Conservation (phyloP, 768 basidiomycete genomes). For the Russula brevipes region DNA sequence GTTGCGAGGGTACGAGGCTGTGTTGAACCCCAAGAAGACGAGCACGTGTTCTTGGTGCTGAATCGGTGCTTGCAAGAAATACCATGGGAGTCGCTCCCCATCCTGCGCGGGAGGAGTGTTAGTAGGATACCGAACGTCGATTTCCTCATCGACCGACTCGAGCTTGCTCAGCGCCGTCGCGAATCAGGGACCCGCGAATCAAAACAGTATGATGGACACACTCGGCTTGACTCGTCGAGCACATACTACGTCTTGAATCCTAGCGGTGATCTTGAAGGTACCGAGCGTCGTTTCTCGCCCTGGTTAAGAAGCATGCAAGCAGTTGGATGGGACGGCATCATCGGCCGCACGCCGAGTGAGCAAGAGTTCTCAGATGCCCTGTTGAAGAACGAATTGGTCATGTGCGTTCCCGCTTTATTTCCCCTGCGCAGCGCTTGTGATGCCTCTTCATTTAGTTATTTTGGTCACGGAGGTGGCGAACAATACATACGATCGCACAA, state of each 20-base stretch:
- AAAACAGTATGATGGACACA: conserved; percentile 38
- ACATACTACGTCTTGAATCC: conserved; percentile 89
- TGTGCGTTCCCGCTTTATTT: conserved; percentile 54
- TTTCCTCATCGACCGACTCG: conserved; percentile 80
- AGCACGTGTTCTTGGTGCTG: conserved; percentile 82
- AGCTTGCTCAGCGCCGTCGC: conserved; percentile 44
- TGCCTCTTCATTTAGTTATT: conserved; percentile 56
- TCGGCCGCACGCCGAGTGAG: conserved; percentile 73
- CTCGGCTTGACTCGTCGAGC: conserved; percentile 57
- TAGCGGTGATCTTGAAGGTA: conserved; percentile 80
- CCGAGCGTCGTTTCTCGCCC: conserved; percentile 73
- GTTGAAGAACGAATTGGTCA: conserved; percentile 71
- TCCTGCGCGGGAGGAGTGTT: conserved; percentile 75
- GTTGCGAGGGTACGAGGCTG: conserved; percentile 37
- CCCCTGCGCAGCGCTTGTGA: conserved; percentile 3
- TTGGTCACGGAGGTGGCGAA: conserved; percentile 94
- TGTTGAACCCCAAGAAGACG: conserved; percentile 37
- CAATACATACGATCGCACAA: conserved; percentile 89
- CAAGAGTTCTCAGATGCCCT: conserved; percentile 77
- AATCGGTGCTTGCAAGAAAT: conserved; percentile 86
- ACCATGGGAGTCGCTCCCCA: conserved; percentile 95
- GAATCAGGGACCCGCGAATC: conserved; percentile 32
- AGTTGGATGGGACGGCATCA: conserved; percentile 79
- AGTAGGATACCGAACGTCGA: conserved; percentile 89
- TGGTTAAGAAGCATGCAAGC: conserved; percentile 71